phyloP scores from a whole-genome alignment of 1,139 yeast species.

The Pneumocystis canis region DNA sequence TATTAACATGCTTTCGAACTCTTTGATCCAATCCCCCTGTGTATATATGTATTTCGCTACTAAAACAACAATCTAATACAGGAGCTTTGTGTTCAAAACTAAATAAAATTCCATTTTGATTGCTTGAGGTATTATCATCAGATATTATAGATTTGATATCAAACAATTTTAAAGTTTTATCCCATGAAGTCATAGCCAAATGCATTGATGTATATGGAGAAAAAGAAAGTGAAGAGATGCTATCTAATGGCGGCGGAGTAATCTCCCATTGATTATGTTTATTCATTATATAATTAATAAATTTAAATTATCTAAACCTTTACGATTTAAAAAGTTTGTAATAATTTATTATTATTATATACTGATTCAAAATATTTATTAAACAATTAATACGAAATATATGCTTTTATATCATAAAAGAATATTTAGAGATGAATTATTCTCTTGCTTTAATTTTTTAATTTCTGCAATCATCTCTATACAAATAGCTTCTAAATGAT shows the following conservation, averaged over 20 bases:
- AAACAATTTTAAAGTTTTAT: conserved; percentile 22
- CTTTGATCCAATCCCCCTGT: conserved; percentile 14
- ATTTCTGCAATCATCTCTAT: neutral
- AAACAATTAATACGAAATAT: neutral
- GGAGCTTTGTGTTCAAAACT: conserved; percentile 12
- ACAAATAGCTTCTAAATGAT: neutral
- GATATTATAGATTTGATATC: conserved; percentile 17
- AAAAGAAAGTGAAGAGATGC: conserved; percentile 12
- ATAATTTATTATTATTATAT: neutral
- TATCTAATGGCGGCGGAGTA: conserved; percentile 7
- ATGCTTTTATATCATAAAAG: neutral
- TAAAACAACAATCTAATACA: conserved; percentile 13
- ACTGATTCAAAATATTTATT: neutral
- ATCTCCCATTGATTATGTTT: neutral
- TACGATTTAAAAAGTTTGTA: neutral
- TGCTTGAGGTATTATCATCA: conserved; percentile 19
- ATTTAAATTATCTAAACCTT: neutral
- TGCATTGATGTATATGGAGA: conserved; percentile 7
- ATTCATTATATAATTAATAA: neutral
- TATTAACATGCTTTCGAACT: conserved; percentile 5
- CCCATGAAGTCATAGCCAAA: conserved; percentile 29
- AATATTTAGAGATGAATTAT: neutral
- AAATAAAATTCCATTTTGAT: conserved; percentile 17
- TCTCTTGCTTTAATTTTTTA: neutral
- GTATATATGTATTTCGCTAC: conserved; percentile 9